Evolutionary conservation across 1,284 basidiomycete species (phyloP), one percentile per base, ranked within the genome.

Genomic region (Irpex sp.): DNA sequence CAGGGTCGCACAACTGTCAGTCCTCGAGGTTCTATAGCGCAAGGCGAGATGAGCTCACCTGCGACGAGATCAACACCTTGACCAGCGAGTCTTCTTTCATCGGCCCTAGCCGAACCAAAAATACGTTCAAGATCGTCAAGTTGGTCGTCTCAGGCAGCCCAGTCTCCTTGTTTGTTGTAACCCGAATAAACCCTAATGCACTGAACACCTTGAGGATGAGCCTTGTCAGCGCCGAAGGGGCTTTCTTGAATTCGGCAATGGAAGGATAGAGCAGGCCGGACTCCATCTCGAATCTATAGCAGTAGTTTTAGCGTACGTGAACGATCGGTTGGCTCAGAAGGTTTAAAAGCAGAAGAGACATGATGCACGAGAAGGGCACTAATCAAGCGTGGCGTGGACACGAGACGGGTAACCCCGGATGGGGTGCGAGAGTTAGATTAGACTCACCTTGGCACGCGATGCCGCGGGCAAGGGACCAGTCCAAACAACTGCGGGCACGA

Each of bases 401-500:
- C 58, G 50, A 65, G 57, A 61, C 58, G 60, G 59, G 33, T 53
- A 36, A 58, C 53, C 58, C 62, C 55, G 21, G 50, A 67, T 6
- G 13, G 39, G 55, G 39, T 60, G 19, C 43, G 26, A 57, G 51
- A 51, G 37, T 15, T 47, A 49, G 60, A 57, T 11, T 19, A 26
- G 31, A 75, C 81, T 66, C 72, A 94, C 93, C 86, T 84, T 59
- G 97, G 97, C 13, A 99, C 83, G 35, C 97, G 85, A 77, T 99
- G 97, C 51, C 97, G 81, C 1, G 97, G 97, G 71, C 95, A 98
- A 0, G 92, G 91, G 5, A 99, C 93, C 7, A 99, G 75, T 1
- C 93, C 93, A 71, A 98, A 98, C 1, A 99, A 78, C 74, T 99
- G 97, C 3, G 97, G 97, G 68, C 91, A 94, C 21, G 95, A 97